Conservation (phyloP, 352 stramenopile species). For the Pelagophyceae sp. region DNA sequence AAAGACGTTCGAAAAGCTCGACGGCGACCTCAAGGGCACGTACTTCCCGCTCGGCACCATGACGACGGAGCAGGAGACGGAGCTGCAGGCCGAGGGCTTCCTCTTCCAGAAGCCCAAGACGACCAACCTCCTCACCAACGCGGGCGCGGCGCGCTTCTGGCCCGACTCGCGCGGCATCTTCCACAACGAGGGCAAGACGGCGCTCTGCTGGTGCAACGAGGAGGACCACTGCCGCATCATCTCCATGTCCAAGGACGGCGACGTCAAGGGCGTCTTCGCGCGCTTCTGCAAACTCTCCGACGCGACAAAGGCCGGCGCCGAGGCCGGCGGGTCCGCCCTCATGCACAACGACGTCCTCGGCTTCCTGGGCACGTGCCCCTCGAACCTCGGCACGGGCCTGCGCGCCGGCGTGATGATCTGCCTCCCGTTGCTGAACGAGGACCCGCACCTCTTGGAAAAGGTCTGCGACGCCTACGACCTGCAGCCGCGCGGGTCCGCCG, state of each 20-base stretch:
- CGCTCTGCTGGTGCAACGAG: constrained; percentile 76
- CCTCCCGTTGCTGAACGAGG: no score
- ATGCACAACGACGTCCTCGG: no score
- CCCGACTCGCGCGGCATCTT: constrained; percentile 80
- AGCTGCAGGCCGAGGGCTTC: constrained; percentile 78
- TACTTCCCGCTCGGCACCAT: constrained; percentile 77
- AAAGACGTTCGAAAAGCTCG: constrained; percentile 57
- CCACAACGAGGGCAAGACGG: constrained; percentile 76
- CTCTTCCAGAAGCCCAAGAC: constrained; percentile 83
- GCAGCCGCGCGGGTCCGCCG: constrained; percentile 62
- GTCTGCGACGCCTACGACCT: constrained; percentile 48
- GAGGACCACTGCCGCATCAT: constrained; percentile 79
- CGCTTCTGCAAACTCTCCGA: constrained; percentile 50
- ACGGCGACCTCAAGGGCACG: constrained; percentile 64
- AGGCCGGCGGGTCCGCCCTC: constrained; percentile 61
- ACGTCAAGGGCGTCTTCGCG: constrained; percentile 77
- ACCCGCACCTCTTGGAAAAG: no score
- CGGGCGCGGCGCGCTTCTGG: constrained; percentile 78
- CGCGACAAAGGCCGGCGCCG: constrained; percentile 60
- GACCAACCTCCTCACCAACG: constrained; percentile 62
- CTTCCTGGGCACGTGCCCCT: no score
- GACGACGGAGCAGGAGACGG: constrained; percentile 74
- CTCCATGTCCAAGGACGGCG: constrained; percentile 71
- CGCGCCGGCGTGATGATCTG: no score
- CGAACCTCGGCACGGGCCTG: no score